phyloP scores from a whole-genome alignment of 2,329 filamentous ascomycete species.

The Alternaria longipes region DNA sequence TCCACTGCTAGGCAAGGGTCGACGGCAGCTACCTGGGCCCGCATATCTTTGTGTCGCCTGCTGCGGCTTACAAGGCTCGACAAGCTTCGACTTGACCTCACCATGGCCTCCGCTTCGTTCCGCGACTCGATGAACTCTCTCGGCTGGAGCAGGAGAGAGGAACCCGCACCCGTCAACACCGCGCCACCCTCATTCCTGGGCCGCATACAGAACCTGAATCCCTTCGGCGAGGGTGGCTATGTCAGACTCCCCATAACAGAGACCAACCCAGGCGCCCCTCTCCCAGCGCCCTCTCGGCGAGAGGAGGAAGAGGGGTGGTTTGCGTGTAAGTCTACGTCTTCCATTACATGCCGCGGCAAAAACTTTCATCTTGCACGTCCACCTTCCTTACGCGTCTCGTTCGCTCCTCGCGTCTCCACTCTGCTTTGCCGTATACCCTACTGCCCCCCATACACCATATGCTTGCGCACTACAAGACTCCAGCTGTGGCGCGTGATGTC shows the following conservation, averaged over 20 bases:
- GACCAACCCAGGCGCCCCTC: conserved; percentile 75
- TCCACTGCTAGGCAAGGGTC: conserved; percentile 13
- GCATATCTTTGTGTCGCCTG: conserved; percentile 47
- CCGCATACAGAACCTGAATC: conserved; percentile 84
- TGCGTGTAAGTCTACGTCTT: conserved; percentile 75
- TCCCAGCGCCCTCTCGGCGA: conserved; percentile 82
- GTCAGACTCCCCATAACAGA: conserved; percentile 89
- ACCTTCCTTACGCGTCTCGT: no score
- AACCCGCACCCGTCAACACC: conserved; percentile 79
- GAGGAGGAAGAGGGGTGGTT: conserved; percentile 98
- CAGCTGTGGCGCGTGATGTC: conserved; percentile 38
- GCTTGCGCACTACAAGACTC: not conserved
- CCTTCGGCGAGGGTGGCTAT: conserved; percentile 86
- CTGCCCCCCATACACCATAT: not conserved
- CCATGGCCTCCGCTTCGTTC: conserved; percentile 90
- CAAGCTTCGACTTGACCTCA: no score
- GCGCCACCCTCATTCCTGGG: conserved; percentile 78
- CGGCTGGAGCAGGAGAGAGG: conserved; percentile 88
- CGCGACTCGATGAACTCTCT: conserved; percentile 93
- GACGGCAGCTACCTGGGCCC: conserved; percentile 31
- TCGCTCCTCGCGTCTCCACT: no score
- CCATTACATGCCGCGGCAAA: conserved; percentile 35
- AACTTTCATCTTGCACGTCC: conserved; percentile 12
- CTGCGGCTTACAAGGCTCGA: conserved; percentile 41
- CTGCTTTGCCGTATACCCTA: no score